Evolutionary conservation across 2,329 filamentous ascomycete species (phyloP), one percentile per base, ranked within the genome.

Genomic region (Fusarium continuum): DNA sequence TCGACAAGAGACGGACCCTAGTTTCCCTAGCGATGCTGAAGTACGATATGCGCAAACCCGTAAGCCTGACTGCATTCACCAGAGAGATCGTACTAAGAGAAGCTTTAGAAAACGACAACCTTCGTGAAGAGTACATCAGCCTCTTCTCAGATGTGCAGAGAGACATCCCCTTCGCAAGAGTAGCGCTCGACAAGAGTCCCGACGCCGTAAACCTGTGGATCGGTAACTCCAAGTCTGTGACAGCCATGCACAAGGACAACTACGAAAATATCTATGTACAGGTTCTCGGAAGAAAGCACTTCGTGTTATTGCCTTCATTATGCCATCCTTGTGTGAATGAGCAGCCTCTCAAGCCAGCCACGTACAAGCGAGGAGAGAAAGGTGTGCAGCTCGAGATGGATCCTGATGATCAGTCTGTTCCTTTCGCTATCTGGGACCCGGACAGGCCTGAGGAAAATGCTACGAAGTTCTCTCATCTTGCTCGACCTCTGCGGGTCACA

Each of bases 201-300:
- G 91, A 95, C 62, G 91, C 91, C 13, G 84, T 92, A 60, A 95
- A 95, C 72, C 82, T 95, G 70, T 94, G 91, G 91, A 87, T 95
- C 44, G 91, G 91, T 49, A 91, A 91, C 76, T 85, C 86, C 2
- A 80, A 80, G 31, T 91, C 88, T 22, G 81, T 85, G 2, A 93
- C 91, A 0, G 88, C 89, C 1, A 75, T 93, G 49, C 92, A 95
- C 77, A 91, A 90, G 70, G 92, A 95, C 76, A 91, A 91, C 69
- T 94, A 93, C 74, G 91, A 95, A 74, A 95, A 95, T 73, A 83
- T 95, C 1, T 95, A 93, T 73, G 89, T 92, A 2, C 91, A 94
- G 70, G 75, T 94, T 13, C 74, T 87, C 1, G 92, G 91, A 0
- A 77, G 78, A 52, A 95, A 95, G 73, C 86, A 91, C 66, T 95